Percentiles rank a stretch among this genome's conserved stretches.
phyloP scores from a whole-genome alignment of 2,329 filamentous ascomycete species.

The Alternaria ethzedia region DNA sequence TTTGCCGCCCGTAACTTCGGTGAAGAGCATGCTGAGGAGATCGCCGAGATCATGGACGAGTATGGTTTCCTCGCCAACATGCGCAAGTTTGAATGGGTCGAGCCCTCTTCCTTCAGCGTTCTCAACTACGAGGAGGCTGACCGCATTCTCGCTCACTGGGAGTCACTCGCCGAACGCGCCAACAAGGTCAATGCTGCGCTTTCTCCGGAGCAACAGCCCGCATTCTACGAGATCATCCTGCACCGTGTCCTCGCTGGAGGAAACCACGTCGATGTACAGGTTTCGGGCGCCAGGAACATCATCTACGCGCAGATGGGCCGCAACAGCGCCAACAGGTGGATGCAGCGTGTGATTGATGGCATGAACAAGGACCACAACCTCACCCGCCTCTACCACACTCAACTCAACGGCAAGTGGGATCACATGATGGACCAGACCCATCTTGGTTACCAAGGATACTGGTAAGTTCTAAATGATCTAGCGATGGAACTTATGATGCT shows the following conservation, averaged over 20 bases:
- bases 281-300: conserved; percentile 46
- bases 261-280: conserved; percentile 59
- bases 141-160: conserved; percentile 63
- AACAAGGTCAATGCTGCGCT: conserved; percentile 64
- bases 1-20: conserved; percentile 68
- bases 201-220: conserved; percentile 57
- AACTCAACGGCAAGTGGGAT: conserved; percentile 49
- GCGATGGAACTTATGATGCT: not conserved
- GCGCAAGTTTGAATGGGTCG: conserved; percentile 68
- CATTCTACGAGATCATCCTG: conserved; percentile 69
- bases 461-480: conserved; percentile 44
- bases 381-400: conserved; percentile 42
- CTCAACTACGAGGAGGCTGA: conserved; percentile 71
- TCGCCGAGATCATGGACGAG: conserved; percentile 60
- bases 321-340: conserved; percentile 48
- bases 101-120: conserved; percentile 64
- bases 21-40: conserved; percentile 53
- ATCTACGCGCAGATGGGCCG: conserved; percentile 46
- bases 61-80: conserved; percentile 65
- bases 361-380: conserved; percentile 48
- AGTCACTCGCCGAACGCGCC: conserved; percentile 59
- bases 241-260: conserved; percentile 66
- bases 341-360: conserved; percentile 45
- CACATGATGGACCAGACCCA: conserved; percentile 52
- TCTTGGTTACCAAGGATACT: conserved; percentile 50